Evolutionary conservation across 352 stramenopile species (phyloP).

Genomic region (Phytopythium helicoides): DNA sequence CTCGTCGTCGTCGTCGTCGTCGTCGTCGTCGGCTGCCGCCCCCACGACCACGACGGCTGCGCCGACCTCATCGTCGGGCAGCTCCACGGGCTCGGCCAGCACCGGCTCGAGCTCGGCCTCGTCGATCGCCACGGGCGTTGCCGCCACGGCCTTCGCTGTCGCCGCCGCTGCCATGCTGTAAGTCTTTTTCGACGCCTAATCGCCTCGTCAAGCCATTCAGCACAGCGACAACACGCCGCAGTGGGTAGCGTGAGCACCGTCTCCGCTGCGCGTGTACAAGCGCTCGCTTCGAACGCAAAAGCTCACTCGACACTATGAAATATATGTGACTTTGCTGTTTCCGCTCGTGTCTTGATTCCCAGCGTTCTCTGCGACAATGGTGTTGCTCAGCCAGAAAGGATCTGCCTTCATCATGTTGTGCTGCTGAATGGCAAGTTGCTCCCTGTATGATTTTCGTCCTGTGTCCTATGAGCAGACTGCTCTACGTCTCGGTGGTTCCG

Average conservation of each 20-base stretch:
- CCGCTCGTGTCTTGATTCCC: not conserved
- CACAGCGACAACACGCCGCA: not conserved
- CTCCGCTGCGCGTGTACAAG: not conserved
- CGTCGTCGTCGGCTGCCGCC: constrained; percentile 14
- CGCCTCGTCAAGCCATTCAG: not conserved
- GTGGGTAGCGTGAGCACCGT: not conserved
- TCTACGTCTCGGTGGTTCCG: too few species aligned
- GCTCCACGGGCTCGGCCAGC: constrained; percentile 18
- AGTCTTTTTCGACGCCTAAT: constrained; percentile 1
- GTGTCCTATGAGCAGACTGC: too few species aligned
- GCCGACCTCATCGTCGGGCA: constrained; percentile 12
- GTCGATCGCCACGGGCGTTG: constrained; percentile 7
- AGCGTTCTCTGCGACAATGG: too few species aligned
- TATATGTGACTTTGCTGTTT: constrained; percentile 3
- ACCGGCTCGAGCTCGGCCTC: constrained; percentile 8
- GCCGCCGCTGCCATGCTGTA: constrained; percentile 28
- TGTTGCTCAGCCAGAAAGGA: too few species aligned
- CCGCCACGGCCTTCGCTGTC: constrained; percentile 14
- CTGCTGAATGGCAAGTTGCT: too few species aligned
- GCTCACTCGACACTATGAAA: constrained; percentile 1
- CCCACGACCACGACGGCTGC: constrained; percentile 5
- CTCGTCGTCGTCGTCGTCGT: constrained; percentile 10
- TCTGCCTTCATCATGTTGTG: too few species aligned
- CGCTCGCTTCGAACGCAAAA: too few species aligned
- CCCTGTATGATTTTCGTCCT: too few species aligned